These are phyloP conservation scores for Kuraishia floccosa DNA, from an alignment of 805 yeast species.

Conservation along the genomic window DNA sequence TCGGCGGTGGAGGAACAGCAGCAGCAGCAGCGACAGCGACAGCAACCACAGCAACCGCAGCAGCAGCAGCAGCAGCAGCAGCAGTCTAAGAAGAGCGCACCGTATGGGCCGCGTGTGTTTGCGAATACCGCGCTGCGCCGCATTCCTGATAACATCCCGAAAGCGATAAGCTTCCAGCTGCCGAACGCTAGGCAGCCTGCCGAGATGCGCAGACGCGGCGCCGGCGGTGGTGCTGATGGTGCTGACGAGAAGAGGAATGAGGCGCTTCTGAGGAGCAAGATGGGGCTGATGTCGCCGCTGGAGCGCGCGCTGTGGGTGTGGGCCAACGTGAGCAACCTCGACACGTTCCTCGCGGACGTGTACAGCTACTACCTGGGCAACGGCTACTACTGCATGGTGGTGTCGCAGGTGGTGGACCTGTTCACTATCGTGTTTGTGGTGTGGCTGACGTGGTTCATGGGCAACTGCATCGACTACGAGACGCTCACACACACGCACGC, in stretches of 20 bases:
- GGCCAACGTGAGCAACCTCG: slow-evolving; percentile 93
- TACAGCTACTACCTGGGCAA: slow-evolving; percentile 78
- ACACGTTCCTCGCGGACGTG: slow-evolving; percentile 71
- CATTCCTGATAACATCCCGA: slow-evolving; percentile 3
- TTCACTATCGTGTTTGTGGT: slow-evolving; percentile 72
- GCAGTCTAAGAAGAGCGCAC: too few relatives aligned
- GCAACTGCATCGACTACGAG: slow-evolving; percentile 66
- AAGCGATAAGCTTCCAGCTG: slow-evolving; percentile 4
- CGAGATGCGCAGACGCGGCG: too few relatives aligned
- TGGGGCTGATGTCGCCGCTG: slow-evolving; percentile 40
- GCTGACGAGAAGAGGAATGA: slow-evolving; percentile 11
- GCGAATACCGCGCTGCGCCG: slow-evolving; percentile 3
- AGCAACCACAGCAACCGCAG: not conserved
- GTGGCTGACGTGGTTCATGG: slow-evolving; percentile 64
- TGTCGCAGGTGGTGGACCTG: slow-evolving; percentile 56
- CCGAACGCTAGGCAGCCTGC: slow-evolving; percentile 1
- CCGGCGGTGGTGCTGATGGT: not conserved
- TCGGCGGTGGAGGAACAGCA: not conserved
- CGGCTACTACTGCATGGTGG: slow-evolving; percentile 72
- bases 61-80: not conserved
- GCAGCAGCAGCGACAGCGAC: not conserved
- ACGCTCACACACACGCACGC: slow-evolving; percentile 13
- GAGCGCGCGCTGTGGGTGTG: slow-evolving; percentile 90
- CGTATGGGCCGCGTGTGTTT: too few relatives aligned
- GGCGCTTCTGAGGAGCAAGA: slow-evolving; percentile 14